A percentile compares a stretch with the other conserved stretches of the same genome.
Evolutionary conservation across 148 eudicot species (phyloP).

Genomic region (Rhododendron vialii): DNA sequence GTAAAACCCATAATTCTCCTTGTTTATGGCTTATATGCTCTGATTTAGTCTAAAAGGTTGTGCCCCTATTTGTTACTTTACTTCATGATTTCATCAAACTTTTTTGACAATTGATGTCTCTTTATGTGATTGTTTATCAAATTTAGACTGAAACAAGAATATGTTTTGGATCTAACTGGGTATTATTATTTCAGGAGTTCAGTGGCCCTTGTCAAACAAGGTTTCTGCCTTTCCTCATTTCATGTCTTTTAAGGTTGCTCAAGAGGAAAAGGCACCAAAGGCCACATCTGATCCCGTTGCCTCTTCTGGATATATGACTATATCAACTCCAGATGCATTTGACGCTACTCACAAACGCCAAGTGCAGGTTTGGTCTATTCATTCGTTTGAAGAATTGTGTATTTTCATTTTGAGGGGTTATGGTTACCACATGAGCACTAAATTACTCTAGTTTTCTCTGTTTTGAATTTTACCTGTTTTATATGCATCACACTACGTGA

Average conservation of each 20-base stretch:
- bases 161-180: slow-evolving; percentile 2
- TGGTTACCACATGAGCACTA: not conserved
- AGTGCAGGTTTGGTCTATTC: slow-evolving; percentile 20
- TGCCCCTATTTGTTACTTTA: not conserved
- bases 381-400: not conserved
- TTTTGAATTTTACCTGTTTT: not conserved
- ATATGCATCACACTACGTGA: too few species aligned
- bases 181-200: slow-evolving; percentile 19
- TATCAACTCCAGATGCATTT: slow-evolving; percentile 19
- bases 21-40: not conserved
- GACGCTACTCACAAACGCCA: slow-evolving; percentile 18
- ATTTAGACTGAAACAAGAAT: not conserved
- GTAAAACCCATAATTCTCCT: not conserved
- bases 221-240: slow-evolving; percentile 24
- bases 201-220: slow-evolving; percentile 33
- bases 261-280: slow-evolving; percentile 22
- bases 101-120: not conserved
- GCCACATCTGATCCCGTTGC: slow-evolving; percentile 2
- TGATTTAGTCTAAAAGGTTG: not conserved
- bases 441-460: not conserved
- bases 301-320: slow-evolving; percentile 17
- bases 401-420: not conserved
- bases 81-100: not conserved
- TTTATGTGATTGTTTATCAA: not conserved
- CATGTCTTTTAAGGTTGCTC: slow-evolving; percentile 25